A percentile compares a stretch with the other conserved stretches of the same genome.
phyloP scores from a whole-genome alignment of 78 protist species.

The Parvularia atlantis region DNA sequence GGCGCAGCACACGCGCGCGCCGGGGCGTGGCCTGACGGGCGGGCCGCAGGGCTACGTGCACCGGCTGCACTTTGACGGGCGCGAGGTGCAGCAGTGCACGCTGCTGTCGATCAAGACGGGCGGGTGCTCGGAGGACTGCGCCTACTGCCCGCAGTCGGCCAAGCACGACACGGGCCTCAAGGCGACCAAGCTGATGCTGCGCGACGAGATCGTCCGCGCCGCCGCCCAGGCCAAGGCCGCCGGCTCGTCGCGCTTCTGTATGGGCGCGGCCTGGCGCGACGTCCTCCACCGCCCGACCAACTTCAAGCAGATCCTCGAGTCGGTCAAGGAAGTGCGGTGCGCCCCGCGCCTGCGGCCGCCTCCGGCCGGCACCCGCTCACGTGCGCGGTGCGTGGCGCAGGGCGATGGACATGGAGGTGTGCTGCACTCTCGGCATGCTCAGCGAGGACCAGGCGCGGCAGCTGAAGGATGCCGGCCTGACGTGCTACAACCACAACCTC shows the following conservation, averaged over 20 bases:
- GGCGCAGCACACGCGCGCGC: no score
- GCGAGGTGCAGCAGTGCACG: slow-evolving; percentile 62
- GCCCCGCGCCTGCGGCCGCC: no score
- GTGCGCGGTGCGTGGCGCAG: background rate
- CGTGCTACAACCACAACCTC: slow-evolving; percentile 70
- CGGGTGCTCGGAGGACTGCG: slow-evolving; percentile 63
- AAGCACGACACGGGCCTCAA: slow-evolving; percentile 38
- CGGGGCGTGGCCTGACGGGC: no score
- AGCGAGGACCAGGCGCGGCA: slow-evolving; percentile 35
- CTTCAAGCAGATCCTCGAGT: slow-evolving; percentile 33
- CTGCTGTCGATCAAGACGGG: slow-evolving; percentile 69
- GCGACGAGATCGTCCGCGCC: slow-evolving; percentile 22
- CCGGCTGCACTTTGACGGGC: slow-evolving; percentile 37
- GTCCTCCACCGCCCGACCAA: slow-evolving; percentile 11
- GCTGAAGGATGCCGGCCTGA: slow-evolving; percentile 61
- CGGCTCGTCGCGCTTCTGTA: slow-evolving; percentile 62
- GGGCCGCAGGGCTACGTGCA: slow-evolving; percentile 46
- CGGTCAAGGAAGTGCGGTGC: slow-evolving; percentile 31
- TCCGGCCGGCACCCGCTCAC: no score
- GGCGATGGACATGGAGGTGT: slow-evolving; percentile 53
- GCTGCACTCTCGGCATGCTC: slow-evolving; percentile 60
- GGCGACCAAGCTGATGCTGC: slow-evolving; percentile 27
- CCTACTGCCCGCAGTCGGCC: slow-evolving; percentile 53
- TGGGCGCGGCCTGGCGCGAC: slow-evolving; percentile 72
- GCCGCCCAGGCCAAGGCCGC: slow-evolving; percentile 43